A percentile compares a stretch with the other conserved stretches of the same genome.
Conservation (phyloP, 2,329 filamentous ascomycete species). For the Monosporascus sp. region DNA sequence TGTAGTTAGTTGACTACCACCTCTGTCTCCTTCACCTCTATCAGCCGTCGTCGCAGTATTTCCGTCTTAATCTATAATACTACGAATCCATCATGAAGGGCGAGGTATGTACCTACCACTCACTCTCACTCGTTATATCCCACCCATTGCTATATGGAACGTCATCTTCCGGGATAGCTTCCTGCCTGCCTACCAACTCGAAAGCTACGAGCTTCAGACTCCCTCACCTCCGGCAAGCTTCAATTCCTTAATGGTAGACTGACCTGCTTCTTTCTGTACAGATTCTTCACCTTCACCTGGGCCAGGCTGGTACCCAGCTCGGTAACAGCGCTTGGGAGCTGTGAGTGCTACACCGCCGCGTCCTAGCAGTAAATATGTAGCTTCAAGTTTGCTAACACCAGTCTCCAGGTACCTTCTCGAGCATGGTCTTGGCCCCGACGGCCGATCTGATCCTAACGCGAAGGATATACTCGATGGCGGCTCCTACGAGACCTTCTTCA, state of each 20-base stretch:
- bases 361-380: neutral
- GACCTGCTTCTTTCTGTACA: constrained; percentile 22
- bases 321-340: constrained; percentile 74
- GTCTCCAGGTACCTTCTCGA: constrained; percentile 62
- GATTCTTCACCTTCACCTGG: constrained; percentile 61
- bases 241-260: constrained; percentile 5
- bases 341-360: constrained; percentile 44
- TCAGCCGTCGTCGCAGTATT: constrained; percentile 10
- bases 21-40: constrained; percentile 1
- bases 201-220: neutral
- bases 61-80: constrained; percentile 7
- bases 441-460: constrained; percentile 56
- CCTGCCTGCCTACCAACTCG: neutral
- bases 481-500: constrained; percentile 70
- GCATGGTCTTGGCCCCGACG: constrained; percentile 63
- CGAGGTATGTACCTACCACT: constrained; percentile 40
- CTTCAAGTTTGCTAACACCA: constrained; percentile 10
- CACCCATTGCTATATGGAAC: constrained; percentile 1
- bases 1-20: neutral
- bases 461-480: constrained; percentile 57
- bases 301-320: constrained; percentile 69
- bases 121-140: constrained; percentile 4
- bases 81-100: constrained; percentile 46
- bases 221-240: neutral
- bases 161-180: neutral